These are phyloP conservation scores for Rhytidiadelphus loreus DNA, from an alignment of 225 moss, liverwort and hornwort species.

Conservation along the genomic window DNA sequence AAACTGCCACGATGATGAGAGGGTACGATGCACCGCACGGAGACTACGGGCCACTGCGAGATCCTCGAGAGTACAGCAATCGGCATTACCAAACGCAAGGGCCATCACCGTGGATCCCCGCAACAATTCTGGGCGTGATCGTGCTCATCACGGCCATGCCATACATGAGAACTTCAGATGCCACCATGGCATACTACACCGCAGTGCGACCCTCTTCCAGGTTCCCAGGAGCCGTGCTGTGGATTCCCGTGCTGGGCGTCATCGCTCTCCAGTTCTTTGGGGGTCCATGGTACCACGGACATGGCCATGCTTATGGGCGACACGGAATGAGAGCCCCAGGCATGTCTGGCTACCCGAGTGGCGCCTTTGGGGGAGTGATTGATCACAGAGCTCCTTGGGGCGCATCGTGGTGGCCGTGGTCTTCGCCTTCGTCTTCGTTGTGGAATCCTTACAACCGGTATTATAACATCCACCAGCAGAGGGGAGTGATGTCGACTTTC, in stretches of 20 bases:
- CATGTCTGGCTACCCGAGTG: neutral
- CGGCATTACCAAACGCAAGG: neutral
- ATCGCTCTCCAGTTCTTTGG: slow-evolving; percentile 26
- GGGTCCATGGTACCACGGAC: neutral
- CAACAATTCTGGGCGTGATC: slow-evolving; percentile 21
- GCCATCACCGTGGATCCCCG: slow-evolving; percentile 30
- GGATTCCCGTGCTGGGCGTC: slow-evolving; percentile 19
- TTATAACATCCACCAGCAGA: slow-evolving; percentile 18
- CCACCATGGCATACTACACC: neutral
- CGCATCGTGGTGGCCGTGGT: slow-evolving; percentile 4
- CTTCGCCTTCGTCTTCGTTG: neutral
- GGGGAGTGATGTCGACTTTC: slow-evolving; percentile 4
- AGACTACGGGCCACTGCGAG: neutral
- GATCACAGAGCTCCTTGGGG: neutral
- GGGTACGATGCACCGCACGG: neutral
- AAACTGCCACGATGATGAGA: neutral
- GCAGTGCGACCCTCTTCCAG: neutral
- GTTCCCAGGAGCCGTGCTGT: slow-evolving; percentile 9
- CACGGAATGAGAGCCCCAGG: neutral
- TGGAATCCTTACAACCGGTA: slow-evolving; percentile 2
- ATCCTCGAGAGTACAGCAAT: neutral
- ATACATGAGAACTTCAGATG: slow-evolving; percentile 1
- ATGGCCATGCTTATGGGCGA: neutral
- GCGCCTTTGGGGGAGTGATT: neutral
- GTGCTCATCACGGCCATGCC: slow-evolving; percentile 11